These are phyloP conservation scores for Penium margaritaceum DNA, from an alignment of 139 green algal species.

Conservation along the genomic window DNA sequence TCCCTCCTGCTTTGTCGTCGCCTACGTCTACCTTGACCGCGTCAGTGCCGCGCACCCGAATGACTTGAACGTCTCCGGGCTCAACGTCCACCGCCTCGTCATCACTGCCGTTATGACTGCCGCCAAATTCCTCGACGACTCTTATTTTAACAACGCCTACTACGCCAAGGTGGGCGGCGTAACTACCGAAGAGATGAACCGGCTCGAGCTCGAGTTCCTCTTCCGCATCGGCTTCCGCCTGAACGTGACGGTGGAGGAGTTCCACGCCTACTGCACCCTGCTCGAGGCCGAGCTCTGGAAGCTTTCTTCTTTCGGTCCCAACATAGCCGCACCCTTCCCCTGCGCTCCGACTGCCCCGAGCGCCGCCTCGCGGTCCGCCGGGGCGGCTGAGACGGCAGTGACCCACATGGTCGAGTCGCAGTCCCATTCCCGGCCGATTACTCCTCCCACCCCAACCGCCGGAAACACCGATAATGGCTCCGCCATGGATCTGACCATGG, in stretches of 20 bases:
- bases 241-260: slow-evolving; percentile 33
- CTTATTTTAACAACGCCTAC: slow-evolving; percentile 66
- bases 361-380: too few relatives aligned
- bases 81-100: slow-evolving; percentile 68
- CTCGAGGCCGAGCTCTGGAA: slow-evolving; percentile 18
- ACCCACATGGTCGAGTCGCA: too few relatives aligned
- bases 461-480: too few relatives aligned
- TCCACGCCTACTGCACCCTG: slow-evolving; percentile 15
- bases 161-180: slow-evolving; percentile 66
- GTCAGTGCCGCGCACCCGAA: slow-evolving; percentile 46
- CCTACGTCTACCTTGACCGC: slow-evolving; percentile 64
- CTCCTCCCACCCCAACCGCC: too few relatives aligned
- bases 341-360: too few relatives aligned
- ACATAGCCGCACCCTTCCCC: too few relatives aligned
- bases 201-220: slow-evolving; percentile 67
- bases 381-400: too few relatives aligned
- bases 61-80: slow-evolving; percentile 49
- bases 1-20: slow-evolving; percentile 64
- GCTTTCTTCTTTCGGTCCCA: not conserved
- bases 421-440: too few relatives aligned
- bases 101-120: slow-evolving; percentile 60
- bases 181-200: slow-evolving; percentile 61
- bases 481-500: too few relatives aligned
- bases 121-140: slow-evolving; percentile 72
- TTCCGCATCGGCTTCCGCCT: slow-evolving; percentile 57